Evolutionary conservation across 225 moss, liverwort and hornwort species (phyloP), one percentile per base, ranked within the genome.

Genomic region (Pseudoscleropodium purum): DNA sequence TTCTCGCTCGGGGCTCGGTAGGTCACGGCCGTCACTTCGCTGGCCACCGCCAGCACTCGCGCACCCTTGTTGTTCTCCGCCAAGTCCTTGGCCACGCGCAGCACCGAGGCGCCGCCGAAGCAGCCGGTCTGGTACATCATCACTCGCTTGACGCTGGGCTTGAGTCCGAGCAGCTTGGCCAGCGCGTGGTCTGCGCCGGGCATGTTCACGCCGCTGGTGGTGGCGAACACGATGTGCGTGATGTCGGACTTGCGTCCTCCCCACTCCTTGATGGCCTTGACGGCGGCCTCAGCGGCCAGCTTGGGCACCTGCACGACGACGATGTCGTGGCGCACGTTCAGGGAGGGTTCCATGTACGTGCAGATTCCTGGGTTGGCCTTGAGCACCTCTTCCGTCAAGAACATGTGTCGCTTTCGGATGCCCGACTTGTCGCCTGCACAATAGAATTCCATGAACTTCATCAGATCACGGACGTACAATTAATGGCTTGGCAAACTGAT

Each of bases 141-240:
- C 3, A 84, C 92, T 61, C 92, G 86, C 82, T 83, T 90, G 19
- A 92, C 94, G 56, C 24, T 90, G 20, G 94, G 94, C 88, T 92
- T 92, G 4, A 94, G 89, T 1, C 94, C 94, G 60, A 94, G 85
- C 34, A 94, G 91, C 93, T 88, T 92, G 76, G 92, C 84, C 68
- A 94, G 90, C 51, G 94, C 92, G 85, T 94, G 92, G 83, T 92
- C 94, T 4, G 94, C 94, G 73, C 92, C 92, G 69, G 92, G 89
- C 89, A 89, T 89, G 89, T 89, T 89, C 24, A 89, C 89, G 3
- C 89, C 89, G 84, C 89, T 89, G 45, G 89, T 89, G 77, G 89
- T 89, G 84, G 89, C 89, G 89, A 89, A 89, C 23, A 89, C 89
- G 84, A 89, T 68, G 89, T 89, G 89, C 0, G 89, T 84, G 84